Conservation (phyloP, 1,284 basidiomycete genomes). For the Irpex sp. region DNA sequence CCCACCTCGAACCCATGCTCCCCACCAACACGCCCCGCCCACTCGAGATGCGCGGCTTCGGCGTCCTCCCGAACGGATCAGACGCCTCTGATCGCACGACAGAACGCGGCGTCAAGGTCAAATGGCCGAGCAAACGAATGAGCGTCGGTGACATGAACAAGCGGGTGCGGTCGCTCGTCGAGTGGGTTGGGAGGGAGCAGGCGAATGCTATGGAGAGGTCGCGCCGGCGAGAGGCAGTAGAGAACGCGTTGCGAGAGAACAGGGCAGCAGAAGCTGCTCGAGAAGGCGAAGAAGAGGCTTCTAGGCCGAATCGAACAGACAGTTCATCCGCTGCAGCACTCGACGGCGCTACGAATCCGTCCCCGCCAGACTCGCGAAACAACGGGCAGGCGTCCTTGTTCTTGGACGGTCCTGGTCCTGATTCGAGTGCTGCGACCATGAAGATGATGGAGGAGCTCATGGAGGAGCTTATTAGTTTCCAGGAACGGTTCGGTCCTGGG, state of each 20-base stretch:
- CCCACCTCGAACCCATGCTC: constrained; percentile 83
- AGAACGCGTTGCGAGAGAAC: constrained; percentile 46
- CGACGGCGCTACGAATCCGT: constrained; percentile 10
- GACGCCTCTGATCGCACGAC: constrained; percentile 49
- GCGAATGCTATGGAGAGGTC: constrained; percentile 70
- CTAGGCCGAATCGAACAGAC: not conserved
- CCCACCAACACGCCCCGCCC: constrained; percentile 74
- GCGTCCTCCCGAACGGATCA: constrained; percentile 32
- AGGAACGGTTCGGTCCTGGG: constrained; percentile 76
- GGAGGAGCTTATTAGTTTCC: constrained; percentile 82
- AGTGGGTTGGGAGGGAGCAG: constrained; percentile 89
- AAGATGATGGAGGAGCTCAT: constrained; percentile 86
- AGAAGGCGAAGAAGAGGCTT: constrained; percentile 6
- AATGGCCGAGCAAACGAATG: constrained; percentile 92
- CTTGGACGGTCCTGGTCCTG: constrained; percentile 13
- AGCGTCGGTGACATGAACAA: constrained; percentile 98
- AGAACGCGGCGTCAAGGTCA: constrained; percentile 89
- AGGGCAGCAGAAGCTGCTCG: constrained; percentile 11
- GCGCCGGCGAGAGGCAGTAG: constrained; percentile 65
- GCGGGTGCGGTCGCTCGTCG: constrained; percentile 85
- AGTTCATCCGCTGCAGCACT: not conserved
- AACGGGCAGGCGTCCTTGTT: constrained; percentile 1
- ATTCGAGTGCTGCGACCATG: constrained; percentile 46
- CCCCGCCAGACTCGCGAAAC: constrained; percentile 20
- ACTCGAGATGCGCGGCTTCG: constrained; percentile 62